phyloP scores from a whole-genome alignment of 2,329 filamentous ascomycete genomes.

The Colletotrichum lini region DNA sequence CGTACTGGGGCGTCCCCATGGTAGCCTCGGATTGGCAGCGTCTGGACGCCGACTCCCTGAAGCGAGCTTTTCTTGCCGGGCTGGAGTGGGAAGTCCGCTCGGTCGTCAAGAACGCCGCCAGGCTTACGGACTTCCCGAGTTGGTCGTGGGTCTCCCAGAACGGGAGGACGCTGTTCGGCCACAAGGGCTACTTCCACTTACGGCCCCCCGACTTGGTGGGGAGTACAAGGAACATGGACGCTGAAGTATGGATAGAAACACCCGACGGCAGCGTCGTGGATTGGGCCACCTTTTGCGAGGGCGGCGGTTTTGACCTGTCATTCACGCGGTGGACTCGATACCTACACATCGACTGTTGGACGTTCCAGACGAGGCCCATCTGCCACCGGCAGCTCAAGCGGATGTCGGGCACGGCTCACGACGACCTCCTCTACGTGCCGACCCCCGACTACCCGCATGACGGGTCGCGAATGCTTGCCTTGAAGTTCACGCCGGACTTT shows the following conservation, averaged over 20 bases:
- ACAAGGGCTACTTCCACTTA: constrained; percentile 4
- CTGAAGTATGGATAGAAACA: constrained; percentile 4
- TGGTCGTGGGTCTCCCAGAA: constrained; percentile 21
- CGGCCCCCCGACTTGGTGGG: constrained; percentile 1
- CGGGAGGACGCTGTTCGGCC: background rate
- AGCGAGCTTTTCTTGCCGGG: constrained; percentile 10
- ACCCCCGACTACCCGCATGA: background rate
- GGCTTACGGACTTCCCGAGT: constrained; percentile 7
- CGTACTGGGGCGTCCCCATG: constrained; percentile 21
- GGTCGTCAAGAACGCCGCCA: background rate
- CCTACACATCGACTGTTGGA: constrained; percentile 13
- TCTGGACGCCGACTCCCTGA: background rate
- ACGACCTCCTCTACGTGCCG: constrained; percentile 4
- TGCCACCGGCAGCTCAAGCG: background rate
- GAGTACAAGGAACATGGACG: background rate
- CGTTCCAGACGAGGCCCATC: constrained; percentile 4
- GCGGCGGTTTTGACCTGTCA: background rate
- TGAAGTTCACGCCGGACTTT: constrained; percentile 12
- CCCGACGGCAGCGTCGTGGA: background rate
- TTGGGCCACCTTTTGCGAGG: background rate
- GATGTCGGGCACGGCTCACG: background rate
- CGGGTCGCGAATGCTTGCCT: background rate
- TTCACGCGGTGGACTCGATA: constrained; percentile 2
- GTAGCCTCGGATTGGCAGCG: constrained; percentile 1
- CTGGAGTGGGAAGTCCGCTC: constrained; percentile 1